These are phyloP conservation scores for Phytophthora macrochlamydospora DNA, from an alignment of 352 stramenopile species.

Conservation along the genomic window DNA sequence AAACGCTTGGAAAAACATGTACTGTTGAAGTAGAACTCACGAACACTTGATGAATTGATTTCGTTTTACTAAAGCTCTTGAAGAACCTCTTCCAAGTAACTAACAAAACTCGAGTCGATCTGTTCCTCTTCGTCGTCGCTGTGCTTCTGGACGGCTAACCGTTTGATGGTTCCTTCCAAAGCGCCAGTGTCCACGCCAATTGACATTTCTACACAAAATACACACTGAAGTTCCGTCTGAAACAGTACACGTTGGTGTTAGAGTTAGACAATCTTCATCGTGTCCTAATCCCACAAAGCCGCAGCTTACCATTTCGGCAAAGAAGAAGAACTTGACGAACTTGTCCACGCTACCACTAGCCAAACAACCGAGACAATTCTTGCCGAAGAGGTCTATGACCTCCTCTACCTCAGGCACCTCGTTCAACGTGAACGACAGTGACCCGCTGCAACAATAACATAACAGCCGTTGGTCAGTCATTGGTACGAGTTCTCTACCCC, in stretches of 20 bases:
- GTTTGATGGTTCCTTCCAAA: slow-evolving; percentile 74
- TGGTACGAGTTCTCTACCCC: background rate
- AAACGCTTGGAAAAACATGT: too few relatives aligned
- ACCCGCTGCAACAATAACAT: slow-evolving; percentile 39
- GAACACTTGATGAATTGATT: slow-evolving; percentile 29
- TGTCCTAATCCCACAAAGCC: too few relatives aligned
- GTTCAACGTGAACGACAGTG: slow-evolving; percentile 51
- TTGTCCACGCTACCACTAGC: slow-evolving; percentile 74
- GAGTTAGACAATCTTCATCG: too few relatives aligned
- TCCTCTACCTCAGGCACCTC: slow-evolving; percentile 73
- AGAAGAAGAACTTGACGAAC: slow-evolving; percentile 90
- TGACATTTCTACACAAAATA: slow-evolving; percentile 85
- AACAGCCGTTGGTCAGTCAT: slow-evolving; percentile 11
- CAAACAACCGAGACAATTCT: slow-evolving; percentile 78
- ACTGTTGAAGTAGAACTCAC: slow-evolving; percentile 1
- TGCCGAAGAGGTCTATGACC: slow-evolving; percentile 75
- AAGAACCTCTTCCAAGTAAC: slow-evolving; percentile 81
- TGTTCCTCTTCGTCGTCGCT: slow-evolving; percentile 74
- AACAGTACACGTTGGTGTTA: too few relatives aligned
- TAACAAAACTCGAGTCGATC: slow-evolving; percentile 86
- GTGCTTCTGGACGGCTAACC: slow-evolving; percentile 63
- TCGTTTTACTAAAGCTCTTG: slow-evolving; percentile 57
- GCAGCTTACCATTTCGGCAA: slow-evolving; percentile 73
- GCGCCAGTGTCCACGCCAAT: slow-evolving; percentile 61
- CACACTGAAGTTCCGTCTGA: slow-evolving; percentile 73